These are phyloP conservation scores for Prototheca wickerhamii DNA, from an alignment of 163 green algal species.

Conservation along the genomic window DNA sequence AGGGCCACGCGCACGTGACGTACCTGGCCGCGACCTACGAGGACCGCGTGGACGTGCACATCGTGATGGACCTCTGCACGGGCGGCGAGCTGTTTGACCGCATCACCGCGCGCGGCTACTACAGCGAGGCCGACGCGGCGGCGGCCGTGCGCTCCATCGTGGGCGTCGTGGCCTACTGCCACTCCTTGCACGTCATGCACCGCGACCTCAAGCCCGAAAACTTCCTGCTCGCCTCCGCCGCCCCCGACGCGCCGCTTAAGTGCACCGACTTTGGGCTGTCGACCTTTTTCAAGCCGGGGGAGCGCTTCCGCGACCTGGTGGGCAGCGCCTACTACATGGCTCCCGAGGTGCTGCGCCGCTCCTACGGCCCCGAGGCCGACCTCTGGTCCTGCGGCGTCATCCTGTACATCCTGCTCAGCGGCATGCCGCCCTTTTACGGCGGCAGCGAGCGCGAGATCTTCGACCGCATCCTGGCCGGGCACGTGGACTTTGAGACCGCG, in stretches of 20 bases:
- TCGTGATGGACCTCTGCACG: conserved; percentile 90
- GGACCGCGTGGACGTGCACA: conserved; percentile 84
- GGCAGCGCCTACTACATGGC: conserved; percentile 95
- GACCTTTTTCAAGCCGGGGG: conserved; percentile 64
- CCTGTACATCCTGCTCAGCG: conserved; percentile 96
- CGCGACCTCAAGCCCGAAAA: conserved; percentile 81
- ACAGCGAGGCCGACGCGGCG: conserved; percentile 73
- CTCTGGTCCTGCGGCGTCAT: conserved; percentile 96
- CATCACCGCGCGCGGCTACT: conserved; percentile 2
- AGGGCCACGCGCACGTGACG: conserved; percentile 84
- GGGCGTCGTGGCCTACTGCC: conserved; percentile 80
- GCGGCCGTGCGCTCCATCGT: conserved; percentile 72
- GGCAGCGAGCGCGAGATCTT: conserved; percentile 95
- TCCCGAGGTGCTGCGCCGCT: conserved; percentile 72
- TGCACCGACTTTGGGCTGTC: conserved; percentile 84
- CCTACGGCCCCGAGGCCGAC: conserved; percentile 81
- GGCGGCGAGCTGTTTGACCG: conserved; percentile 83
- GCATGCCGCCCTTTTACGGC: conserved; percentile 93
- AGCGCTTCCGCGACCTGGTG: conserved; percentile 88
- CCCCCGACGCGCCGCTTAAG: conserved; percentile 48
- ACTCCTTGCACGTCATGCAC: conserved; percentile 85
- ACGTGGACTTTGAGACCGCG: conserved; percentile 79
- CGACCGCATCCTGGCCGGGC: conserved; percentile 72
- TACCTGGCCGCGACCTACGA: conserved; percentile 71
- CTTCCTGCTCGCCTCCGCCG: conserved; percentile 55